Percentiles rank a stretch among this genome's conserved stretches.
phyloP scores from a whole-genome alignment of 2,329 filamentous ascomycete species.

The Neonectria coccinea region DNA sequence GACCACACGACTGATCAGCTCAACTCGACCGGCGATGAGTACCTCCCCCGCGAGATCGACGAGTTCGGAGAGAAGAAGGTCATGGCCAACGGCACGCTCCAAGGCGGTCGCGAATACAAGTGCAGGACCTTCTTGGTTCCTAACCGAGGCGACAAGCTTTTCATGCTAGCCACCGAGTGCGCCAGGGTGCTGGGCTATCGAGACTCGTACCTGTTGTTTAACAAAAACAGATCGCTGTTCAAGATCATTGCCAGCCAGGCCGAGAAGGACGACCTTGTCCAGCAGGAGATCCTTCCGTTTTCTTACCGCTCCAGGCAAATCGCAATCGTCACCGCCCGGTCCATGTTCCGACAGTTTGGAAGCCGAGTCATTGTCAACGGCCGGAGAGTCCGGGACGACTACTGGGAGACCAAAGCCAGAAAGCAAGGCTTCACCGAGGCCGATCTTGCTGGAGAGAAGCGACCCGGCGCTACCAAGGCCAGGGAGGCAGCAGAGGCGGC shows the following conservation, averaged over 20 bases:
- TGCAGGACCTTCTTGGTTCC: slow-evolving; percentile 95
- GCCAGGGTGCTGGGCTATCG: slow-evolving; percentile 93
- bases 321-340: slow-evolving; percentile 95
- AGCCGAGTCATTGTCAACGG: slow-evolving; percentile 93
- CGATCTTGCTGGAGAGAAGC: slow-evolving; percentile 94
- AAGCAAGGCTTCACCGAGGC: slow-evolving; percentile 99
- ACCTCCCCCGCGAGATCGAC: slow-evolving; percentile 92
- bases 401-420: slow-evolving; percentile 96
- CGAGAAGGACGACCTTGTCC: slow-evolving; percentile 96
- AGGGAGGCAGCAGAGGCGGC: slow-evolving; percentile 81
- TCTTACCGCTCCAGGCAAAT: slow-evolving; percentile 99
- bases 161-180: slow-evolving; percentile 98
- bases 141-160: slow-evolving; percentile 90
- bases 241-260: slow-evolving; percentile 97
- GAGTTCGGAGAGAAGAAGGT: slow-evolving; percentile 96
- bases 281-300: slow-evolving; percentile 95
- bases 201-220: slow-evolving; percentile 98
- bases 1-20: slow-evolving; percentile 98
- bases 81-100: slow-evolving; percentile 81
- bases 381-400: slow-evolving; percentile 92
- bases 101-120: slow-evolving; percentile 87
- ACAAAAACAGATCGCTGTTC: slow-evolving; percentile 95
- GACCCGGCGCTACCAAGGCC: slow-evolving; percentile 90
- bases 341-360: slow-evolving; percentile 99
- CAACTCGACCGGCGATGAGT: slow-evolving; percentile 89